Evolutionary conservation across 1,139 yeast genomes (phyloP), one percentile per base, ranked within the genome.

Genomic region (Ogataea hybrid): DNA sequence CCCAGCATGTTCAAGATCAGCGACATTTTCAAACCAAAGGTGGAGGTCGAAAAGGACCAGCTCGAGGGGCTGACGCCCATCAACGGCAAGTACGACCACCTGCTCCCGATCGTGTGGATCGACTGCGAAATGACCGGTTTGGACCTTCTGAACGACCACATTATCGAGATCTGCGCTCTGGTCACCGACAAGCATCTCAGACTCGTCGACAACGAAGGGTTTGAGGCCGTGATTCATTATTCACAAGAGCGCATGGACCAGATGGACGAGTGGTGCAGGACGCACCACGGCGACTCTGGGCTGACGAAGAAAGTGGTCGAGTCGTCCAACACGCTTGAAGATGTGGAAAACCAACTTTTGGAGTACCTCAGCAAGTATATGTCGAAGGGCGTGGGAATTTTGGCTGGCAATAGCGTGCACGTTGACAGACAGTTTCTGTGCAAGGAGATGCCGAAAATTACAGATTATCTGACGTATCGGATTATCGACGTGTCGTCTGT

Each of bases 81-180:
- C 18, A 25, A 39, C 17, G 42, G 34, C 11, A 39, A 39, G 14
- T 43, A 35, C 25, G 58, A 58, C 39, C 42, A 42, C 15, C 25
- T 44, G 15, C 52, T 50, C 23, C 66, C 80, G 5, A 63, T 86
- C 16, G 94, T 89, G 4, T 89, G 97, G 97, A 74, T 89, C 21
- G 97, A 89, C 64, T 81, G 87, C 56, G 87, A 81, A 53, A 94
- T 94, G 98, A 94, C 99, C 0, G 99, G 99, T 0, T 68, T 94
- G 36, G 84, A 92, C 54, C 80, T 81, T 18, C 62, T 69, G 43
- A 73, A 73, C 5, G 95, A 88, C 56, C 79, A 75, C 44, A 90
- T 94, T 53, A 86, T 94, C 50, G 98, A 94, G 63, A 81, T 94
- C 25, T 89, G 97, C 61, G 89, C 97, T 61, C 68, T 90, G 28